Evolutionary conservation across 2,329 filamentous ascomycete species (phyloP).

Genomic region (Fusarium virguliforme): DNA sequence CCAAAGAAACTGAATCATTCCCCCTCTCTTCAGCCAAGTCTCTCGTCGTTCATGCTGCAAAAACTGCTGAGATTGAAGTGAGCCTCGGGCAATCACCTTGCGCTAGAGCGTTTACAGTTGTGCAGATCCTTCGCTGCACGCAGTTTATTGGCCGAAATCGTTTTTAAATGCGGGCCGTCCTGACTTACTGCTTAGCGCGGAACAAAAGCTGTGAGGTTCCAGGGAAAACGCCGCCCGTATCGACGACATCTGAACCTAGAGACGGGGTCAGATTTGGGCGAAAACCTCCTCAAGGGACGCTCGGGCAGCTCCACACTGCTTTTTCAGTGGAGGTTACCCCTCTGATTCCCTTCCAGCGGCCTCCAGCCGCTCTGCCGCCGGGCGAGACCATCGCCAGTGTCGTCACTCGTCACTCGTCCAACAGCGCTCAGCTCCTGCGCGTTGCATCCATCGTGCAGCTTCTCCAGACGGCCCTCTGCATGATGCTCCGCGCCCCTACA

Average conservation of each 20-base stretch:
- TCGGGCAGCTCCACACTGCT: conserved; percentile 43
- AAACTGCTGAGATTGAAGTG: not conserved
- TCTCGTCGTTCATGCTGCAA: not conserved
- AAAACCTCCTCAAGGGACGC: conserved; percentile 4
- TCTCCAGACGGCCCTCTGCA: not conserved
- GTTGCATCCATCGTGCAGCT: not conserved
- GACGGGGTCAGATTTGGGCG: conserved; percentile 18
- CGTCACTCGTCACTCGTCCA: conserved; percentile 9
- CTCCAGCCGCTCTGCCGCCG: conserved; percentile 9
- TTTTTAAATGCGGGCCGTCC: conserved; percentile 2
- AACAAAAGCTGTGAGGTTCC: conserved; percentile 19
- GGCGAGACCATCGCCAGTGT: conserved; percentile 7
- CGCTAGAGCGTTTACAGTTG: conserved; percentile 14
- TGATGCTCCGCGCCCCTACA: conserved; percentile 3
- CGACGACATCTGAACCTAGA: conserved; percentile 1
- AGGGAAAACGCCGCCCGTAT: conserved; percentile 27
- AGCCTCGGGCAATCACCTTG: not conserved
- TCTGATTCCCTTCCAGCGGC: conserved; percentile 26
- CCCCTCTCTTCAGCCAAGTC: not conserved
- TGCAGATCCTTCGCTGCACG: conserved; percentile 14
- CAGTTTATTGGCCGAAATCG: conserved; percentile 19
- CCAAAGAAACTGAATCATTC: not conserved
- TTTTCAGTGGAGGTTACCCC: conserved; percentile 45
- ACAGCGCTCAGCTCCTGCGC: not conserved
- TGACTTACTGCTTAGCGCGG: conserved; percentile 5